Evolutionary conservation across 1,284 basidiomycete genomes (phyloP), one percentile per base, ranked within the genome.

Genomic region (Waitea zeae): DNA sequence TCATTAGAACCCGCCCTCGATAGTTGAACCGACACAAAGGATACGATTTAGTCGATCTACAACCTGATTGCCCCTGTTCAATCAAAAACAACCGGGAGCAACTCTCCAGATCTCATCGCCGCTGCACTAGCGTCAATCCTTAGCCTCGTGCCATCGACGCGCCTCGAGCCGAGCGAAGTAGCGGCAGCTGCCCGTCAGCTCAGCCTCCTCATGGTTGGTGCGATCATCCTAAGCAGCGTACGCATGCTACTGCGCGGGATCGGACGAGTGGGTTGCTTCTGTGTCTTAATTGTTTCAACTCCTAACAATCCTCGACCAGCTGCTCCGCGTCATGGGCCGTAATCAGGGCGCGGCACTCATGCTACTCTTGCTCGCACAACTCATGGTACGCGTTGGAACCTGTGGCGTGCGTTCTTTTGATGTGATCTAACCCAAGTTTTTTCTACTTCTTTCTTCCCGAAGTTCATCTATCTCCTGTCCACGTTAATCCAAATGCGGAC

Each of bases 401-500:
- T 12, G 38, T 20, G 12, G 31, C 12, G 26, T 15, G 20, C 27
- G 20, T 20, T 15, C 29, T 17, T 18, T 22, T n/a, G n/a, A n/a
- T n/a, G n/a, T n/a, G n/a, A n/a, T n/a, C n/a, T n/a, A n/a, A n/a
- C n/a, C n/a, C n/a, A n/a, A n/a, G n/a, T 30, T 15, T 3, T 12
- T 26, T n/a, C 24, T 9, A 9, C 9, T n/a, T 17, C 3, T 39
- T 28, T 9, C 18, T 35, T 22, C 5, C 36, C 19, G 4, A 19
- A 83, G 80, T 76, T 74, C 12, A 78, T 78, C 36, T 84, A 83
- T 46, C 64, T 83, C 26, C 64, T 84, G 17, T 73, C 78, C 1
- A 84, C 79, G 0, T 57, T 83, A 32, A 70, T 83, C 12, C 80
- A 84, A 49, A 58, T 84, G 28, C 74, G 80, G 30, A 71, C 72